These are phyloP conservation scores for Neurospora tetraspora DNA, from an alignment of 495 filamentous ascomycete genomes.

Conservation along the genomic window DNA sequence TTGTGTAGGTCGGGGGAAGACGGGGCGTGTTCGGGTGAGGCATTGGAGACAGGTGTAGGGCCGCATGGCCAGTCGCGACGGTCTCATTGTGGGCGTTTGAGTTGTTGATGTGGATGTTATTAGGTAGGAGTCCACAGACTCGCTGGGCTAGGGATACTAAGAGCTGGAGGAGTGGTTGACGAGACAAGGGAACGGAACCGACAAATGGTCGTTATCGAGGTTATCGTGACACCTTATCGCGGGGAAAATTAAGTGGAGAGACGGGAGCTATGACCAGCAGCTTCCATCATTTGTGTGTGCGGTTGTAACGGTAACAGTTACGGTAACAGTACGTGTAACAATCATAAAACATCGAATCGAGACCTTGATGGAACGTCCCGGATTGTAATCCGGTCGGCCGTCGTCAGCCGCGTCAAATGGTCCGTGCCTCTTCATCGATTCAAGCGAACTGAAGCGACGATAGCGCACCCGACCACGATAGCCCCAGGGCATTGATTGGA, in stretches of 20 bases:
- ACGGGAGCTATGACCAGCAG: constrained; percentile 1
- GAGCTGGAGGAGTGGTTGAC: background rate
- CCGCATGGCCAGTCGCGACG: constrained; percentile 6
- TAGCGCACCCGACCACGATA: too few relatives aligned
- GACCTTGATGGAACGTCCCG: background rate
- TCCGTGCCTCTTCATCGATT: too few relatives aligned
- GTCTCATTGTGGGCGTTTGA: constrained; percentile 12
- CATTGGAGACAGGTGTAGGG: constrained; percentile 24
- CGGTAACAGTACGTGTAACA: background rate
- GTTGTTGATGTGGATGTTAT: background rate
- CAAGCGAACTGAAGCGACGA: too few relatives aligned
- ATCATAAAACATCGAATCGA: background rate
- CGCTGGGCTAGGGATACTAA: background rate
- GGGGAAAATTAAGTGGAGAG: background rate
- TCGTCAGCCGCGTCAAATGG: too few relatives aligned
- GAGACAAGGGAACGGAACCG: too few relatives aligned
- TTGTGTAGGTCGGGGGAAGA: too few relatives aligned
- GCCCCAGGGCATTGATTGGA: too few relatives aligned
- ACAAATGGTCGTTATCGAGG: background rate
- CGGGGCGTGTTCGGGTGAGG: constrained; percentile 7
- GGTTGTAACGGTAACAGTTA: background rate
- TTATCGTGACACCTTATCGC: background rate
- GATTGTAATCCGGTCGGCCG: background rate
- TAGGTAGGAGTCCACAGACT: background rate
- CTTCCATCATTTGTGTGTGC: too few relatives aligned